phyloP scores from a whole-genome alignment of 371 early-diverging fungal genomes.

The Blakeslea trispora region DNA sequence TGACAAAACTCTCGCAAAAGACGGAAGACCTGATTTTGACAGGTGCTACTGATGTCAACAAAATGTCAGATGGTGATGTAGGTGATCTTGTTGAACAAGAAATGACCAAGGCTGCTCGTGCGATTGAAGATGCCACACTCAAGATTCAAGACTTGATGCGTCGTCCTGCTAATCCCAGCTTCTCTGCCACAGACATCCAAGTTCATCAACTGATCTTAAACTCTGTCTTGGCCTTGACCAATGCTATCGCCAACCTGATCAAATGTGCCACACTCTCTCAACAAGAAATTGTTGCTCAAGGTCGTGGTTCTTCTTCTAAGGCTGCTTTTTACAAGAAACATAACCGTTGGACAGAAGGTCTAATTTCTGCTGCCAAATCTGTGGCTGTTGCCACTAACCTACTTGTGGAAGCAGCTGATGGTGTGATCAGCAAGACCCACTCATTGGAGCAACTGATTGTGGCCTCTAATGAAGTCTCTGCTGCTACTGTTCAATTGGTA shows the following conservation, averaged over 20 bases:
- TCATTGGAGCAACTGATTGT: slow-evolving; percentile 93
- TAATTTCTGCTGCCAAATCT: slow-evolving; percentile 96
- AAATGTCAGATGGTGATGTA: slow-evolving; percentile 77
- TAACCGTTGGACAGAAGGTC: slow-evolving; percentile 98
- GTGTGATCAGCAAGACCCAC: slow-evolving; percentile 89
- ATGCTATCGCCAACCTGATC: slow-evolving; percentile 93
- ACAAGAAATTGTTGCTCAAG: slow-evolving; percentile 95
- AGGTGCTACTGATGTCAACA: slow-evolving; percentile 69
- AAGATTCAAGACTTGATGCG: slow-evolving; percentile 80
- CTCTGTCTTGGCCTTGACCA: slow-evolving; percentile 89
- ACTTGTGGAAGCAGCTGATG: slow-evolving; percentile 95
- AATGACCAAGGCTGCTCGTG: slow-evolving; percentile 90
- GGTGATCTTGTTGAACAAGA: slow-evolving; percentile 91
- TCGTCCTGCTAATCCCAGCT: slow-evolving; percentile 71
- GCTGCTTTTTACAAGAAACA: slow-evolving; percentile 98
- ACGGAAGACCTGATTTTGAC: slow-evolving; percentile 76
- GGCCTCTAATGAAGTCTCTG: slow-evolving; percentile 93
- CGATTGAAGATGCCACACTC: slow-evolving; percentile 90
- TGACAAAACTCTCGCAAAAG: slow-evolving; percentile 72
- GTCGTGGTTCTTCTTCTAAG: slow-evolving; percentile 81
- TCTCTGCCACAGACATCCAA: slow-evolving; percentile 77
- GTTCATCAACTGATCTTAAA: slow-evolving; percentile 91
- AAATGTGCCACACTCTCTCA: slow-evolving; percentile 93
- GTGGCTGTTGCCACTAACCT: slow-evolving; percentile 91
- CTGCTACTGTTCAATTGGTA: slow-evolving; percentile 96